phyloP scores from a whole-genome alignment of 345 rosid genomes.

The Balakata baccata region DNA sequence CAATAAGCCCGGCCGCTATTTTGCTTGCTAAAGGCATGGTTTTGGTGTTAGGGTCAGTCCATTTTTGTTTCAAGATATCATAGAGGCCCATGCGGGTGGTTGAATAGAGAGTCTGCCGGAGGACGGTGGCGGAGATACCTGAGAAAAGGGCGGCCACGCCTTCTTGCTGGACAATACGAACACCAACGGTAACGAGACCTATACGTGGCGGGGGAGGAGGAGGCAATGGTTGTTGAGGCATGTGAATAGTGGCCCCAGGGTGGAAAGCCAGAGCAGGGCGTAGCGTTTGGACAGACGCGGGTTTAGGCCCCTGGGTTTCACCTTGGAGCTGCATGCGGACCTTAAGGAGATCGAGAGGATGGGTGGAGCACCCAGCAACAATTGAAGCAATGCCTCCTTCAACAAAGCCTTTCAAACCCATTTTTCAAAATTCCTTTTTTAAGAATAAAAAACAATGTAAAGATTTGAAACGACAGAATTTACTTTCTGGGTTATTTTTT shows the following conservation, averaged over 20 bases:
- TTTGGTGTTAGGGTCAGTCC: slow-evolving; percentile 66
- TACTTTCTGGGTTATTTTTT: neutral
- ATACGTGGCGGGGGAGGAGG: slow-evolving; percentile 41
- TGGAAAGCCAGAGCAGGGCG: slow-evolving; percentile 73
- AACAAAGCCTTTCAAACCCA: slow-evolving; percentile 81
- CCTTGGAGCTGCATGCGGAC: slow-evolving; percentile 93
- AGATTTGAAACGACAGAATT: too few relatives aligned
- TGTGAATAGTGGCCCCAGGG: slow-evolving; percentile 18
- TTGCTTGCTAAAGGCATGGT: slow-evolving; percentile 51
- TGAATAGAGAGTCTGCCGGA: slow-evolving; percentile 80
- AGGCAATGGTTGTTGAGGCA: neutral
- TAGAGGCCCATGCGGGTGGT: slow-evolving; percentile 91
- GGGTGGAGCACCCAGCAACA: slow-evolving; percentile 76
- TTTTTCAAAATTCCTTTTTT: slow-evolving; percentile 3
- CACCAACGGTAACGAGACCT: slow-evolving; percentile 57
- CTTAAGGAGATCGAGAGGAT: slow-evolving; percentile 82
- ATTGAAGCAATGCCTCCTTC: slow-evolving; percentile 89
- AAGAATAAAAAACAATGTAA: too few relatives aligned
- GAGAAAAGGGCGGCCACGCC: slow-evolving; percentile 69
- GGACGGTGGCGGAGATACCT: slow-evolving; percentile 82
- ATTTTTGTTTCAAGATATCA: slow-evolving; percentile 54
- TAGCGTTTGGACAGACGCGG: slow-evolving; percentile 34
- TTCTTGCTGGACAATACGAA: slow-evolving; percentile 49
- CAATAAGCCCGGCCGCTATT: slow-evolving; percentile 60
- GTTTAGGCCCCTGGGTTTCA: slow-evolving; percentile 36